A percentile compares a stretch with the other conserved stretches of the same genome.
Conservation (phyloP, 1,284 basidiomycete genomes). For the Ceratorhiza oryzae-sativae region DNA sequence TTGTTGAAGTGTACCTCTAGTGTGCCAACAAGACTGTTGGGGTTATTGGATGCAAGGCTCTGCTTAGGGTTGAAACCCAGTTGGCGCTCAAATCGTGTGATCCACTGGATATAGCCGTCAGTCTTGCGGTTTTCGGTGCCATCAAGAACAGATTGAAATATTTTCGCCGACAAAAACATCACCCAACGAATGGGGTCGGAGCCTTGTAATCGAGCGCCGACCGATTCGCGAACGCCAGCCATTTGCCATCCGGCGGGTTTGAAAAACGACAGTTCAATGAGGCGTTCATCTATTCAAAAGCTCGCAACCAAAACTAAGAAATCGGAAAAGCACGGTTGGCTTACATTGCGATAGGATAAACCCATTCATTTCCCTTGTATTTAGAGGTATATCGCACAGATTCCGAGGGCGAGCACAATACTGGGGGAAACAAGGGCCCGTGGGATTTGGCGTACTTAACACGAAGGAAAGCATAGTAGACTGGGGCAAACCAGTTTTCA, state of each 20-base stretch:
- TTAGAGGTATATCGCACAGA: neutral
- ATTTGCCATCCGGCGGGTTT: neutral
- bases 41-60: neutral
- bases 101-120: neutral
- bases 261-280: slow-evolving; percentile 1
- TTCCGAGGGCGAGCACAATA: neutral
- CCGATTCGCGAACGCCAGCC: neutral
- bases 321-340: neutral
- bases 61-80: neutral
- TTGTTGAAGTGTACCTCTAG: neutral
- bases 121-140: neutral
- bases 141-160: slow-evolving; percentile 4
- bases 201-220: neutral
- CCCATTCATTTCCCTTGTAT: neutral
- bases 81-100: slow-evolving; percentile 2
- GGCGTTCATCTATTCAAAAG: slow-evolving; percentile 1
- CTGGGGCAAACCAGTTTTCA: too few species aligned
- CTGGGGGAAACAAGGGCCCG: neutral
- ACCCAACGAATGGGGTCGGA: slow-evolving; percentile 4
- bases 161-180: slow-evolving; percentile 4
- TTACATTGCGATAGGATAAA: slow-evolving; percentile 10
- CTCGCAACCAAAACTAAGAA: too few species aligned
- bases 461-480: neutral
- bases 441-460: neutral
- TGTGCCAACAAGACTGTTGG: neutral